Conservation (phyloP, 106 monocot genomes). For the Allium cepa region DNA sequence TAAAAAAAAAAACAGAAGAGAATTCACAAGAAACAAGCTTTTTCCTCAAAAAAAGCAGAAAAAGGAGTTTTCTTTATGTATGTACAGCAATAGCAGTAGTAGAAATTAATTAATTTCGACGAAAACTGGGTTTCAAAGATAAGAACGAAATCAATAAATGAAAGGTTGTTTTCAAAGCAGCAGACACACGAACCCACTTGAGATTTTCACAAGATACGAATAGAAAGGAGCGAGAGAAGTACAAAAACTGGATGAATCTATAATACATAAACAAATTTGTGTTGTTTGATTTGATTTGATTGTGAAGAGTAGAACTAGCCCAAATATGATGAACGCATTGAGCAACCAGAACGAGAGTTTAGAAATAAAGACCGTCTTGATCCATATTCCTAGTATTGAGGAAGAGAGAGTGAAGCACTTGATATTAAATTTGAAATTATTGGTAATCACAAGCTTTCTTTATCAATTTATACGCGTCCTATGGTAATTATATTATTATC, state of each 20-base stretch:
- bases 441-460: no score
- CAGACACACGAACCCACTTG: slow-evolving; percentile 8
- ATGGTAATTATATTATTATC: no score
- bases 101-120: neutral
- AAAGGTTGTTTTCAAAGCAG: slow-evolving; percentile 7
- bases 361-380: no score
- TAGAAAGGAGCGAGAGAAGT: neutral
- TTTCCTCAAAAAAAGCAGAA: neutral
- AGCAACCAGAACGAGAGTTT: no score
- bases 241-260: neutral
- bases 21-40: neutral
- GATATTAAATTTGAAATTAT: no score
- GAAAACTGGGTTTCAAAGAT: neutral
- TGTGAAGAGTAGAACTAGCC: no score
- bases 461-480: no score
- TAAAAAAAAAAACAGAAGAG: neutral
- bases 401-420: no score
- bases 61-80: slow-evolving; percentile 5
- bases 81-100: neutral
- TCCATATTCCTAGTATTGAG: no score
- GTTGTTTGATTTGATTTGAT: no score
- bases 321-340: no score
- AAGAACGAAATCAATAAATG: slow-evolving; percentile 8
- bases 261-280: neutral
- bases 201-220: slow-evolving; percentile 8